Evolutionary conservation across 169 alveolate genomes (phyloP).

Genomic region (Plasmodium vinckei): DNA sequence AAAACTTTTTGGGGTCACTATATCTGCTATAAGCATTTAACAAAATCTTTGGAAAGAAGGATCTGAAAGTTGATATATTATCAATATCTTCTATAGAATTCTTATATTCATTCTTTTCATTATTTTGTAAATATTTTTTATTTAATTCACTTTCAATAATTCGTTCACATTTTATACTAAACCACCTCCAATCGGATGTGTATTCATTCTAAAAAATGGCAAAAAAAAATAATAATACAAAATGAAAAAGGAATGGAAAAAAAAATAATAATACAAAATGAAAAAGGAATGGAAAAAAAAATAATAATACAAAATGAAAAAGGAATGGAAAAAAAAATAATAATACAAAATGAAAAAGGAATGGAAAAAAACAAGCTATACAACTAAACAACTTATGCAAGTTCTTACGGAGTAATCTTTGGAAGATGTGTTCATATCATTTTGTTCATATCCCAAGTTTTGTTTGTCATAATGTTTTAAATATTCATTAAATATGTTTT

Average conservation of each 20-base stretch:
- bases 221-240: no score
- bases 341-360: no score
- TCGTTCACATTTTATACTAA: conserved; percentile 59
- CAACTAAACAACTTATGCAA: background rate
- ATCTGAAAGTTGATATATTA: conserved; percentile 22
- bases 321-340: no score
- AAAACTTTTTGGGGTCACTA: conserved; percentile 33
- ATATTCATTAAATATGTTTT: conserved; percentile 43
- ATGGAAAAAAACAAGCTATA: no score
- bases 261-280: no score
- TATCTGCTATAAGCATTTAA: conserved; percentile 33
- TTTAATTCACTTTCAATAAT: conserved; percentile 24
- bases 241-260: no score
- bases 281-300: no score
- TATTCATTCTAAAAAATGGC: conserved; percentile 24
- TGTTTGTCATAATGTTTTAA: conserved; percentile 26
- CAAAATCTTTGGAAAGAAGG: conserved; percentile 51
- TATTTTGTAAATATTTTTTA: conserved; percentile 13
- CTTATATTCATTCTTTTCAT: conserved; percentile 6
- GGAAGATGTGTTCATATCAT: background rate
- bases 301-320: no score
- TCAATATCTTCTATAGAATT: conserved; percentile 17
- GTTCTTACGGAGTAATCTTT: conserved; percentile 25
- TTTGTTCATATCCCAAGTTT: background rate
- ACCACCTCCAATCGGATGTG: conserved; percentile 74